Percentiles rank a stretch among this genome's conserved stretches.
These are phyloP conservation scores for Alternaria solani DNA, from an alignment of 2,329 filamentous ascomycete genomes.

Conservation along the genomic window DNA sequence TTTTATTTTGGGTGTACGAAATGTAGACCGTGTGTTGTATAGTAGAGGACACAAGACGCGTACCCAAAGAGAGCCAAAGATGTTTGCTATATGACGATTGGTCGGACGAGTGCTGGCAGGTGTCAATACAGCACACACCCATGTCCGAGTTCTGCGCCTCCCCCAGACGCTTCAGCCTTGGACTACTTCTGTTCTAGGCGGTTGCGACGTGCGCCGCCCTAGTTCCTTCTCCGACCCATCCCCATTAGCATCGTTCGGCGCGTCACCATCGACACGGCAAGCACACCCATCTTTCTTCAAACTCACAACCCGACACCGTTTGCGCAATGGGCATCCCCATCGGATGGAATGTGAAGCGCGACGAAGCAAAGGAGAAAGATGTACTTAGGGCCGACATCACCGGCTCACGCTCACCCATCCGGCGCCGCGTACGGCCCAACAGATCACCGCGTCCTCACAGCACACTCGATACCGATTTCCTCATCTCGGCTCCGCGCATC, in stretches of 20 bases:
- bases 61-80: background rate
- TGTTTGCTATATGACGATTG: background rate
- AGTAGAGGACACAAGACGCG: background rate
- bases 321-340: slow-evolving; percentile 61
- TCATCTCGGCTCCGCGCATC: slow-evolving; percentile 16
- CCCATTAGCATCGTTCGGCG: slow-evolving; percentile 23
- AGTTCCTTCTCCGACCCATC: slow-evolving; percentile 28
- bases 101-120: background rate
- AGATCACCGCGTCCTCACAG: slow-evolving; percentile 31
- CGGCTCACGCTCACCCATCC: slow-evolving; percentile 65
- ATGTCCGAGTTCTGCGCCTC: slow-evolving; percentile 6
- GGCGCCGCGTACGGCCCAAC: slow-evolving; percentile 55
- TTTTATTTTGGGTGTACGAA: slow-evolving; percentile 9
- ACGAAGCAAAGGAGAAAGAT: slow-evolving; percentile 54
- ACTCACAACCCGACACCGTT: slow-evolving; percentile 24
- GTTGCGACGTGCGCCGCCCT: slow-evolving; percentile 19
- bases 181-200: slow-evolving; percentile 18
- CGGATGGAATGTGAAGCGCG: slow-evolving; percentile 58
- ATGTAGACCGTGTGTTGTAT: background rate
- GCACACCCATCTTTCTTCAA: slow-evolving; percentile 13
- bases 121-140: background rate
- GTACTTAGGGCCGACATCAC: slow-evolving; percentile 61
- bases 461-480: slow-evolving; percentile 29
- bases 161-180: slow-evolving; percentile 32
- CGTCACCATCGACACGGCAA: slow-evolving; percentile 34